Evolutionary conservation across 345 rosid species (phyloP).

Genomic region (Noccaea bulbosa): DNA sequence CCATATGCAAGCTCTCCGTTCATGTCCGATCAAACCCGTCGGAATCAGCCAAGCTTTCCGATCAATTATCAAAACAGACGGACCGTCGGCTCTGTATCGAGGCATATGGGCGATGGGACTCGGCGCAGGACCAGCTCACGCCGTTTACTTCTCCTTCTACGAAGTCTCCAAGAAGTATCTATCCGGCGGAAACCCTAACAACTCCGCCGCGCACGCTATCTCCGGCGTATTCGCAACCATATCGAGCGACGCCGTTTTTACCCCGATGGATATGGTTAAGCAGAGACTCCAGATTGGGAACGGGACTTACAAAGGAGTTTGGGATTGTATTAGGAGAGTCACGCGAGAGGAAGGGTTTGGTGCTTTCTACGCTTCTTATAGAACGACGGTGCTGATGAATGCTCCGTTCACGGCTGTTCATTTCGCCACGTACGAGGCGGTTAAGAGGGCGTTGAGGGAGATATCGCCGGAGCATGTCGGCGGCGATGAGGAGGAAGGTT

Average conservation of each 20-base stretch:
- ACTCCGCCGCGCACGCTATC: conserved; percentile 75
- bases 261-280: conserved; percentile 99
- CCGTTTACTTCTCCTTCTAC: conserved; percentile 90
- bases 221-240: conserved; percentile 95
- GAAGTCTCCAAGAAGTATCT: conserved; percentile 75
- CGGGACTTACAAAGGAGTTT: conserved; percentile 69
- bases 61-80: conserved; percentile 71
- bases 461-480: conserved; percentile 66
- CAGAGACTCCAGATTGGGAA: conserved; percentile 87
- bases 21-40: conserved; percentile 88
- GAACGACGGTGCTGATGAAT: conserved; percentile 94
- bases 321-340: conserved; percentile 79
- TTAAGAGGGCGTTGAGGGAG: conserved; percentile 72
- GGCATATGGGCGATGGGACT: conserved; percentile 98
- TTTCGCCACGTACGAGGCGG: conserved; percentile 90
- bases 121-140: conserved; percentile 99
- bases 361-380: conserved; percentile 91
- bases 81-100: conserved; percentile 74
- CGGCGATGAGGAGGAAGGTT: conserved; percentile 60
- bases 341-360: conserved; percentile 78
- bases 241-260: conserved; percentile 89
- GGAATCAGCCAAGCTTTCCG: conserved; percentile 76
- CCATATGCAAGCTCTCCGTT: conserved; percentile 93
- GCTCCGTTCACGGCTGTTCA: conserved; percentile 96
- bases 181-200: conserved; percentile 70